A percentile compares a stretch with the other conserved stretches of the same genome.
Evolutionary conservation across 495 filamentous ascomycete genomes (phyloP).

Genomic region (Neurospora terricola): DNA sequence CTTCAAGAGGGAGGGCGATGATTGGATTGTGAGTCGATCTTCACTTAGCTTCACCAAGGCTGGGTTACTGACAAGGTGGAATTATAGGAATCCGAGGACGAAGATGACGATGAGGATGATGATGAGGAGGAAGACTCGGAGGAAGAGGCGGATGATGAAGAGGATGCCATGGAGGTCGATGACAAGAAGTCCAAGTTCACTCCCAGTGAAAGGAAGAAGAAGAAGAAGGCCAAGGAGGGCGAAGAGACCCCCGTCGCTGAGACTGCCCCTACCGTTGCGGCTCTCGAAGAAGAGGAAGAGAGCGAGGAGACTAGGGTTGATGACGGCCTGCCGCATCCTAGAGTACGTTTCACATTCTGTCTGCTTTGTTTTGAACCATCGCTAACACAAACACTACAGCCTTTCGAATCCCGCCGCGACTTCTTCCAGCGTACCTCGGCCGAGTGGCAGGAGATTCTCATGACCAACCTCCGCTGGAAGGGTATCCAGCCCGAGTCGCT

Average conservation of each 20-base stretch:
- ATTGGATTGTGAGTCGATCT: conserved; percentile 56
- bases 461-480: conserved; percentile 55
- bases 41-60: background rate
- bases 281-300: conserved; percentile 34
- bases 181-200: conserved; percentile 24
- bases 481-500: conserved; percentile 49
- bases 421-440: conserved; percentile 84
- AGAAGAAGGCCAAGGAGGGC: conserved; percentile 25
- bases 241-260: conserved; percentile 28
- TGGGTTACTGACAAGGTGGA: conserved; percentile 14
- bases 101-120: conserved; percentile 52
- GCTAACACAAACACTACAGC: conserved; percentile 48
- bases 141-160: conserved; percentile 57
- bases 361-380: background rate
- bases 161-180: conserved; percentile 41
- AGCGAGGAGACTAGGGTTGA: conserved; percentile 39
- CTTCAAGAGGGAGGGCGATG: conserved; percentile 72
- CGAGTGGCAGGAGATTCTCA: conserved; percentile 79
- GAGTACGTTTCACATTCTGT: conserved; percentile 21
- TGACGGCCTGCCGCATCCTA: conserved; percentile 51
- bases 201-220: conserved; percentile 39
- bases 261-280: conserved; percentile 17
- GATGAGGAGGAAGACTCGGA: conserved; percentile 64
- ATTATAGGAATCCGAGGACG: conserved; percentile 50
- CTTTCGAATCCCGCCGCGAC: conserved; percentile 84